These are phyloP conservation scores for Porodaedalea pini DNA, from an alignment of 1,284 basidiomycete genomes.

Conservation along the genomic window DNA sequence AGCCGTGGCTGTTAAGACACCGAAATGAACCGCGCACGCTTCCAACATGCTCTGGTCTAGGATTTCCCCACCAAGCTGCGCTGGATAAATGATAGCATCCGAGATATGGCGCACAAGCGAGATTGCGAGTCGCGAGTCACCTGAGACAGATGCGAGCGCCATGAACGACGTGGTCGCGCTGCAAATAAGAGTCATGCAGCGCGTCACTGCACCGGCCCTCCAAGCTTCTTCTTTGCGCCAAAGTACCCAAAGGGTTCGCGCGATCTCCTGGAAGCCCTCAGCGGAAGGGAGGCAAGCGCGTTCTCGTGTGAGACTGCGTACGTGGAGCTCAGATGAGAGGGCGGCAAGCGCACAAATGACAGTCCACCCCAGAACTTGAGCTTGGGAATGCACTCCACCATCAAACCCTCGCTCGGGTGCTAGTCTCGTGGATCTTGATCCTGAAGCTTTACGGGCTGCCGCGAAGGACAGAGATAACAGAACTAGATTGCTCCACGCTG, in stretches of 20 bases:
- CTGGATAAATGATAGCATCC: constrained; percentile 11
- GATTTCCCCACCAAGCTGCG: constrained; percentile 3
- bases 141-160: constrained; percentile 35
- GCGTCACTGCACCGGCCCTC: constrained; percentile 21
- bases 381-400: constrained; percentile 23
- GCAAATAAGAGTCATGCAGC: constrained; percentile 28
- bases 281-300: not conserved
- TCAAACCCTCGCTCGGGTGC: constrained; percentile 27
- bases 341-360: constrained; percentile 27
- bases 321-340: constrained; percentile 23
- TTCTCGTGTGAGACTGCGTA: not conserved
- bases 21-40: constrained; percentile 6
- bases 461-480: constrained; percentile 17
- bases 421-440: constrained; percentile 10
- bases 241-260: constrained; percentile 16
- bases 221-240: constrained; percentile 19
- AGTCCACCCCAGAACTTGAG: constrained; percentile 28
- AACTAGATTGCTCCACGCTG: constrained; percentile 18
- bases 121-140: constrained; percentile 8
- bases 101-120: constrained; percentile 16
- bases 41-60: constrained; percentile 3
- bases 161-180: constrained; percentile 45
- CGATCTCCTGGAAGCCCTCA: constrained; percentile 8
- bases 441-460: not conserved
- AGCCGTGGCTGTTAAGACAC: not conserved